Base-by-base conservation (phyloP, 805 yeast species). In the Nakazawaea molendinolei region DNA sequence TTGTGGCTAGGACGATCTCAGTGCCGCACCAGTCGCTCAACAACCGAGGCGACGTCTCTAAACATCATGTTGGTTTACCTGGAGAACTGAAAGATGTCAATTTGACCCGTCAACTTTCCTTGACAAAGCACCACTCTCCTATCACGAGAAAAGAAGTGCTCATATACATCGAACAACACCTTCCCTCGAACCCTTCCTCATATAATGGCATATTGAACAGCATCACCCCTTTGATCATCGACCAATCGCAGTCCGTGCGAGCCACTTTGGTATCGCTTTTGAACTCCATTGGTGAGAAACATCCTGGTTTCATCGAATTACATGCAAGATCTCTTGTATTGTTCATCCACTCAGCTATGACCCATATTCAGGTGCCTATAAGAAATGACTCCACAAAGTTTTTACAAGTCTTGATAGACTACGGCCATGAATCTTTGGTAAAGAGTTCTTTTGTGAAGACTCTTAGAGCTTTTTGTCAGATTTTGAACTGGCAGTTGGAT, bases 321-420 rank as follows among this genome's bases (percentile, higher is more conserved):
- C 86, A 82, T 61, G 62, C 77, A 49, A 60, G 76, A 42, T 58
- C 70, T 15, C 51, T 82, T 37, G 69, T 83, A n/a, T 65, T 90
- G 21, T 89, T 82, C 53, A 67, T 90, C 13, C 83, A 82, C 47
- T 80, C 90, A 35, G 94, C 95, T 3, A 90, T 92, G 96, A 83
- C 97, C 13, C 97, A 92, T 54, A 82, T 92, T 27, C 71, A 71
- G 21, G 78, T 86, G 1, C 76, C 75, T 4, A 77, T 92, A 19
- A 71, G 95, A 38, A 72, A 74, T 30, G 87, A 84, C 41, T 76
- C 95, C 2, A 74, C 90, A 0, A 73, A 69, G 40, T 84, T 82
- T 47, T 59, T 89, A 18, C 64, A 68, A 26, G 65, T 78, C 3
- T 52, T 87, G 36, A 53, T 86, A n/a, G 63, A 68, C 30, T 59